These are phyloP conservation scores for Scheffersomyces stambukii DNA, from an alignment of 1,139 yeast species.

Conservation along the genomic window DNA sequence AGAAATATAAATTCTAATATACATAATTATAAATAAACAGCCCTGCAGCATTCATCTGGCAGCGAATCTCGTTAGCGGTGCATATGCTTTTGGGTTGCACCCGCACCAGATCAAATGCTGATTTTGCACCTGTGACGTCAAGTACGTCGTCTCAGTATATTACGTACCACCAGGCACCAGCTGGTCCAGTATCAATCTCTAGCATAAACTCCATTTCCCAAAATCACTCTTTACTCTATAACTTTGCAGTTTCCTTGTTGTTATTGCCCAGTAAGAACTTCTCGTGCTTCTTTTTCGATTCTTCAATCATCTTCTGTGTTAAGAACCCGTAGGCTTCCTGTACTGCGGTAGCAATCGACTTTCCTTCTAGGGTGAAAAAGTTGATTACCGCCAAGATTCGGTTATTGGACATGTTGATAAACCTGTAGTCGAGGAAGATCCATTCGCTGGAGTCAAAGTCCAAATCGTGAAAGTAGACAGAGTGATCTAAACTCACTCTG, in stretches of 20 bases:
- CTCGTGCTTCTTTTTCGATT: slow-evolving; percentile 12
- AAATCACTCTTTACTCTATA: slow-evolving; percentile 2
- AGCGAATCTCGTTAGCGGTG: too few relatives aligned
- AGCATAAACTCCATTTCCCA: not conserved
- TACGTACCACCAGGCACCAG: too few relatives aligned
- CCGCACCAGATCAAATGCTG: too few relatives aligned
- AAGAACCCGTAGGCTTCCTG: slow-evolving; percentile 38
- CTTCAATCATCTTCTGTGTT: slow-evolving; percentile 20
- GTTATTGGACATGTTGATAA: slow-evolving; percentile 31
- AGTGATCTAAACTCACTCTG: slow-evolving; percentile 41
- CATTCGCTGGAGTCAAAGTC: slow-evolving; percentile 36
- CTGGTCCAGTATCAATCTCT: not conserved
- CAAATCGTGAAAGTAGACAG: slow-evolving; percentile 34
- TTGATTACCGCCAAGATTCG: slow-evolving; percentile 26
- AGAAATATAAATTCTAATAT: too few relatives aligned
- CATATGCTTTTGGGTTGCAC: too few relatives aligned
- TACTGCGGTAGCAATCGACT: slow-evolving; percentile 25
- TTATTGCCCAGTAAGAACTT: slow-evolving; percentile 2
- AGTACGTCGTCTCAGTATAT: too few relatives aligned
- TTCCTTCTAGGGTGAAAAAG: slow-evolving; percentile 26
- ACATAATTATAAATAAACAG: too few relatives aligned
- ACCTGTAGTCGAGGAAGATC: slow-evolving; percentile 36
- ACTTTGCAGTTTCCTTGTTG: slow-evolving; percentile 7
- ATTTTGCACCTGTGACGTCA: too few relatives aligned
- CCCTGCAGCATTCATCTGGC: too few relatives aligned